A percentile compares a stretch with the other conserved stretches of the same genome.
phyloP scores from a whole-genome alignment of 164 flowering plant species.

The Tetrastigma voinierianum region DNA sequence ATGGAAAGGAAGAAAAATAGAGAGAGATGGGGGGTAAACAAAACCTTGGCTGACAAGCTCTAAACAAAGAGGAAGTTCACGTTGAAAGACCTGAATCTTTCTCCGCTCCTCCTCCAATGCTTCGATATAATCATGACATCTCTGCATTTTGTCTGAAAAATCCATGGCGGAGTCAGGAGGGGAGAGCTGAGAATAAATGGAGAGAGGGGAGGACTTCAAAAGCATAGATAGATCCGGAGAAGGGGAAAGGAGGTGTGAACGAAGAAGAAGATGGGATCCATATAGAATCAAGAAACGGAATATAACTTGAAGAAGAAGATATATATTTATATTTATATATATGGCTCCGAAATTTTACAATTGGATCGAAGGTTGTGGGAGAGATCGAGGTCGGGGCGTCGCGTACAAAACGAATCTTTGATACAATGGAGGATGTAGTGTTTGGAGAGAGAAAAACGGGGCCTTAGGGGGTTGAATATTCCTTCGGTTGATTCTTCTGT shows the following conservation, averaged over 20 bases:
- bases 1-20: not conserved
- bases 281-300: constrained; percentile 30
- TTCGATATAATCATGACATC: constrained; percentile 47
- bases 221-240: constrained; percentile 39
- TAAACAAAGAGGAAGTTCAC: constrained; percentile 85
- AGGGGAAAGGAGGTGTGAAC: not conserved
- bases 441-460: constrained; percentile 6
- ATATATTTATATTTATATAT: too few species aligned
- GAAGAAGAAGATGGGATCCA: constrained; percentile 31
- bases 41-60: constrained; percentile 87
- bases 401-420: constrained; percentile 67
- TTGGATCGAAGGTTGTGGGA: constrained; percentile 15
- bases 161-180: constrained; percentile 16
- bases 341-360: too few species aligned
- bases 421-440: constrained; percentile 6
- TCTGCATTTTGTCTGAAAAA: constrained; percentile 33
- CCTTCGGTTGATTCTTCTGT: constrained; percentile 19
- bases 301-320: constrained; percentile 4
- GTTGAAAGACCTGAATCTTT: constrained; percentile 77
- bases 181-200: not conserved
- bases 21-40: not conserved
- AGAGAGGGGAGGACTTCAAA: not conserved
- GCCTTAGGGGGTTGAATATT: constrained; percentile 40
- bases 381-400: constrained; percentile 80
- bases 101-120: constrained; percentile 66